Evolutionary conservation across 257 asterid species (phyloP), one percentile per base, ranked within the genome.

Genomic region (Lantana camara): DNA sequence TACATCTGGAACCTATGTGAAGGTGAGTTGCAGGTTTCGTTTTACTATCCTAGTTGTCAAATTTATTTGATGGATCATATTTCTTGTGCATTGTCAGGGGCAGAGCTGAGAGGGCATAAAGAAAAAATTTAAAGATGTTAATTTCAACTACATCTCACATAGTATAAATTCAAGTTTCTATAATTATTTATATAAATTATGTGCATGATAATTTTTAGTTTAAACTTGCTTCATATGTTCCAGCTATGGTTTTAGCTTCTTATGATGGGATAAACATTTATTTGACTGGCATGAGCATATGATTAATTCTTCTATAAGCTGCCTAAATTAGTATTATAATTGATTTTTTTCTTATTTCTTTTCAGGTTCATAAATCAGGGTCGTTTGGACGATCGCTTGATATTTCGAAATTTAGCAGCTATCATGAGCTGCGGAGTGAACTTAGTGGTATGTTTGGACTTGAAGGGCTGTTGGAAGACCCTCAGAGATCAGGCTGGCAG

Each of bases 401-500:
- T 69, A 80, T 84, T 82, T 79, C 95, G 75, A 86, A 84, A 63
- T 86, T 84, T 69, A 86, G 83, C 81, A 86, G 87, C 84, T 86
- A 86, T 49, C 78, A 78, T 50, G 95, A 87, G 81, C 80, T 87
- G 79, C 77, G 92, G 21, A 76, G 84, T 49, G 89, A 82, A 77
- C 92, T 87, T 64, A 90, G 90, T 72, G 83, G 74, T 65, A 67
- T 87, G 89, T 87, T 87, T 75, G 90, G 90, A 55, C 86, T 87
- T 51, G 88, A 84, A 72, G 90, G 92, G 73, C 75, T 82, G 17
- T 73, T 87, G 89, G 95, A 83, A 80, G 89, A 84, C 71, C 92
- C 92, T 68, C 84, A 87, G 82, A 87, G 92, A 84, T 87, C 95
- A 87, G 95, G 95, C 90, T 87, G 95, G 95, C 95, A 87, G 95